phyloP scores from a whole-genome alignment of 228 moss, liverwort and hornwort species.

The Sphagnum magellanicum region DNA sequence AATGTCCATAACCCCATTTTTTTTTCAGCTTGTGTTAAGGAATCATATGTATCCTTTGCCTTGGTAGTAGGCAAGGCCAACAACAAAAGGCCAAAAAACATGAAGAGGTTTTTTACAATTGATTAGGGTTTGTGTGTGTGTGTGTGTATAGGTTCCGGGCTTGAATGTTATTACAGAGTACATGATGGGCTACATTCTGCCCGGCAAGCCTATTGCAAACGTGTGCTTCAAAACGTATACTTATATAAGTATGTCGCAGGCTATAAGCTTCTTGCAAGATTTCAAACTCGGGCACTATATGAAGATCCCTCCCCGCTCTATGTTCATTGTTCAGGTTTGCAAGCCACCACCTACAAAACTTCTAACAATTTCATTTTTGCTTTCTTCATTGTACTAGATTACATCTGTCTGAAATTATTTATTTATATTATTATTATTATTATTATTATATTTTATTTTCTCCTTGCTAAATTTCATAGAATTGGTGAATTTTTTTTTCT shows the following conservation, averaged over 20 bases:
- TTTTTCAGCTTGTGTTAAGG: no score
- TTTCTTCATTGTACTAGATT: neutral
- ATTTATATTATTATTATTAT: neutral
- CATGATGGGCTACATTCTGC: constrained; percentile 6
- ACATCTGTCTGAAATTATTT: neutral
- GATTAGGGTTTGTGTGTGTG: no score
- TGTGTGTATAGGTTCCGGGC: constrained; percentile 5
- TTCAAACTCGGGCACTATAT: constrained; percentile 13
- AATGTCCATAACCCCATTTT: no score
- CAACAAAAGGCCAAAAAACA: no score
- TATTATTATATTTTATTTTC: no score
- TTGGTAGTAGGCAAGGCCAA: no score
- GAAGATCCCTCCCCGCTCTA: constrained; percentile 17
- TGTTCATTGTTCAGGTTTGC: constrained; percentile 11
- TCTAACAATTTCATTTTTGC: no score
- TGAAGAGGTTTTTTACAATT: no score
- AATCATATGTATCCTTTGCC: no score
- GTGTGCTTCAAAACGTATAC: constrained; percentile 11
- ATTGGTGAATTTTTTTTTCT: neutral
- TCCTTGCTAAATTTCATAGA: neutral
- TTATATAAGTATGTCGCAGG: constrained; percentile 12
- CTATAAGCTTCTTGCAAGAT: constrained; percentile 6
- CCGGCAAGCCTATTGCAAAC: constrained; percentile 9
- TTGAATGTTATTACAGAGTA: constrained; percentile 14
- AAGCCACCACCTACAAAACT: no score